Conservation (phyloP, 495 filamentous ascomycete species). For the Cercophora scortea region DNA sequence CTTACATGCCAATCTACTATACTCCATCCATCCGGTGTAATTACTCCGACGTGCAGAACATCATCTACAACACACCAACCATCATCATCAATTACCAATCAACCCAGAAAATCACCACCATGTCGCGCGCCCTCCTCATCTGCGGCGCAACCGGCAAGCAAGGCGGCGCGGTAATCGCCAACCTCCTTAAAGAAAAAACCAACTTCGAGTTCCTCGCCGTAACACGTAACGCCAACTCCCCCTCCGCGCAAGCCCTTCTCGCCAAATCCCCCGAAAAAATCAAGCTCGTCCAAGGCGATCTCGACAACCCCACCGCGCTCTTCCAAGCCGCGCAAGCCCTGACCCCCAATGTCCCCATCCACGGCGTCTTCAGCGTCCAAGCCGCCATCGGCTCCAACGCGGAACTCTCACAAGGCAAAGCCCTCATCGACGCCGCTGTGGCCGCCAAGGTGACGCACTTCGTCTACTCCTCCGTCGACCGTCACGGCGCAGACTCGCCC, state of each 20-base stretch:
- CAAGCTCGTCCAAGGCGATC: constrained; percentile 46
- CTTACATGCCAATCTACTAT: no score
- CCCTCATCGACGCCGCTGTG: constrained; percentile 46
- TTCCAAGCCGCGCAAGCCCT: constrained; percentile 37
- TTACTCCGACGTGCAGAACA: not conserved
- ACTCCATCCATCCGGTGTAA: no score
- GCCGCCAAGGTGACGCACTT: constrained; percentile 49
- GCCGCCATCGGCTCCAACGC: constrained; percentile 17
- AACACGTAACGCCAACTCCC: constrained; percentile 47
- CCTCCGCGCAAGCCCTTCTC: constrained; percentile 41
- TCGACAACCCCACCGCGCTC: constrained; percentile 38
- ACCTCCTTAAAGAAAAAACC: constrained; percentile 34
- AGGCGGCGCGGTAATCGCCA: constrained; percentile 50
- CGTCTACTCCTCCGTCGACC: constrained; percentile 57
- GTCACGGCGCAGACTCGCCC: constrained; percentile 42
- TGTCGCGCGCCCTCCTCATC: constrained; percentile 43
- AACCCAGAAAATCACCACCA: not conserved
- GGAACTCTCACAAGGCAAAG: constrained; percentile 52
- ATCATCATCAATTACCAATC: not conserved
- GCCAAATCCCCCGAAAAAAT: constrained; percentile 34
- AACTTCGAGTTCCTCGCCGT: constrained; percentile 55
- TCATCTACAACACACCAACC: not conserved
- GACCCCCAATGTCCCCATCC: constrained; percentile 26
- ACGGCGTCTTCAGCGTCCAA: constrained; percentile 45
- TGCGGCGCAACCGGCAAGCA: constrained; percentile 64